These are phyloP conservation scores for Aspergillus mulundensis DNA, from an alignment of 495 filamentous ascomycete genomes.

Conservation along the genomic window DNA sequence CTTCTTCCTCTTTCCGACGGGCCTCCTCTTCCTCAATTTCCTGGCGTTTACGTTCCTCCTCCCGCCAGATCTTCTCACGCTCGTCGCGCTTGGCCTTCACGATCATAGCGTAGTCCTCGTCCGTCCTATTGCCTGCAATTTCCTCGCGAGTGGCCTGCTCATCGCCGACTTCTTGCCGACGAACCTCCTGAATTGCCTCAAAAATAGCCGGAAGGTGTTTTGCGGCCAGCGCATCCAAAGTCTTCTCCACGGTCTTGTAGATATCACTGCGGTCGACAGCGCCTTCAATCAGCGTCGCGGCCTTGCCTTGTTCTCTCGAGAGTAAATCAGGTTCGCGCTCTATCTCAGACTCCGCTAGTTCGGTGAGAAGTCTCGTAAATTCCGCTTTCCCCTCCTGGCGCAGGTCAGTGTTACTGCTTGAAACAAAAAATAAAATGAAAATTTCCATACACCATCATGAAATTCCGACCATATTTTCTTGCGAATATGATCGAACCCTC, in stretches of 20 bases:
- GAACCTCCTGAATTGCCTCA: conserved; percentile 61
- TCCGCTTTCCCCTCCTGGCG: conserved; percentile 61
- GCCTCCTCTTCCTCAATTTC: conserved; percentile 65
- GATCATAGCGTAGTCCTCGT: conserved; percentile 73
- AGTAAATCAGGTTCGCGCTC: conserved; percentile 74
- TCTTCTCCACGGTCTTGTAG: conserved; percentile 67
- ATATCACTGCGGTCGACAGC: conserved; percentile 77
- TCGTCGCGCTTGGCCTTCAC: conserved; percentile 62
- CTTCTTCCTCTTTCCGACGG: conserved; percentile 58
- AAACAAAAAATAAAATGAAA: conserved; percentile 3
- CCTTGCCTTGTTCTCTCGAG: conserved; percentile 73
- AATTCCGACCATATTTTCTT: conserved; percentile 80
- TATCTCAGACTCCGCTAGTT: conserved; percentile 74
- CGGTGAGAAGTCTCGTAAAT: conserved; percentile 62
- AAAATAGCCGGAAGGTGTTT: conserved; percentile 60
- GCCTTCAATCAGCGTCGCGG: conserved; percentile 79
- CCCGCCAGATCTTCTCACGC: conserved; percentile 60
- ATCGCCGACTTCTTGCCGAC: conserved; percentile 69
- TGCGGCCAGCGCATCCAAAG: conserved; percentile 65
- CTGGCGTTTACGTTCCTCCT: conserved; percentile 58
- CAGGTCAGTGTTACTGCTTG: conserved; percentile 11
- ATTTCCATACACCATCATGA: conserved; percentile 60
- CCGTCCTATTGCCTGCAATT: conserved; percentile 68
- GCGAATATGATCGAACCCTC: conserved; percentile 78
- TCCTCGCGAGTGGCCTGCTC: conserved; percentile 67